Evolutionary conservation across 176 grass and related monocot genomes (phyloP).

Genomic region (Tillandsia leiboldiana): DNA sequence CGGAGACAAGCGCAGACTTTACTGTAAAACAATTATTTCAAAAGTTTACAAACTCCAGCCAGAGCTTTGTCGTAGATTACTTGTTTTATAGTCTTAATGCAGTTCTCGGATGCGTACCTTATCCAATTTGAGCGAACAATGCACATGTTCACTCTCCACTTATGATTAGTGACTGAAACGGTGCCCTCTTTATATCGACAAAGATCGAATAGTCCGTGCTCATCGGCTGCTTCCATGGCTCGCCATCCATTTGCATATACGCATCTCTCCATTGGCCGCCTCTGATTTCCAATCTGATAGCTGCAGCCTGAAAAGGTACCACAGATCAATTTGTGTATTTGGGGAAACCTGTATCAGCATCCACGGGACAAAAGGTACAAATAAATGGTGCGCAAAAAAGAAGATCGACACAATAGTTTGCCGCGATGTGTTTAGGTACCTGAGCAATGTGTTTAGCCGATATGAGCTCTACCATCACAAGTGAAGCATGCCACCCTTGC

Average conservation of each 20-base stretch:
- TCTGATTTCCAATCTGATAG: conserved; percentile 91
- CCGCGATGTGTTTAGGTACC: conserved; percentile 26
- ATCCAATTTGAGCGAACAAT: background rate
- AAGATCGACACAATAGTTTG: background rate
- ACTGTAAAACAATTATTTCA: too few species aligned
- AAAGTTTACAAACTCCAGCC: background rate
- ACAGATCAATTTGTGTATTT: conserved; percentile 6
- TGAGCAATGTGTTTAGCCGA: conserved; percentile 98
- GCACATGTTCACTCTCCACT: conserved; percentile 26
- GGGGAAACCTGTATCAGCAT: background rate
- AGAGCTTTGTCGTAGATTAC: background rate
- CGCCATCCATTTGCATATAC: conserved; percentile 98
- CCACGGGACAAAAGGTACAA: background rate
- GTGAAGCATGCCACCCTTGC: conserved; percentile 99
- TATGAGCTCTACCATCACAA: conserved; percentile 99
- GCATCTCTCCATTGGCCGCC: conserved; percentile 67
- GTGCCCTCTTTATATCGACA: conserved; percentile 81
- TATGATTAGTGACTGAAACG: conserved; percentile 67
- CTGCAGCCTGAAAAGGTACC: conserved; percentile 51
- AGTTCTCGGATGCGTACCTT: background rate
- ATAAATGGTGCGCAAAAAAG: background rate
- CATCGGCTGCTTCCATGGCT: conserved; percentile 95
- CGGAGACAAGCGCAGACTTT: too few species aligned
- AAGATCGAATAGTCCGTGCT: conserved; percentile 59
- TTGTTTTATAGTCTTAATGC: background rate